These are phyloP conservation scores for Phaffia tasmanica DNA, from an alignment of 768 basidiomycete genomes.

Conservation along the genomic window DNA sequence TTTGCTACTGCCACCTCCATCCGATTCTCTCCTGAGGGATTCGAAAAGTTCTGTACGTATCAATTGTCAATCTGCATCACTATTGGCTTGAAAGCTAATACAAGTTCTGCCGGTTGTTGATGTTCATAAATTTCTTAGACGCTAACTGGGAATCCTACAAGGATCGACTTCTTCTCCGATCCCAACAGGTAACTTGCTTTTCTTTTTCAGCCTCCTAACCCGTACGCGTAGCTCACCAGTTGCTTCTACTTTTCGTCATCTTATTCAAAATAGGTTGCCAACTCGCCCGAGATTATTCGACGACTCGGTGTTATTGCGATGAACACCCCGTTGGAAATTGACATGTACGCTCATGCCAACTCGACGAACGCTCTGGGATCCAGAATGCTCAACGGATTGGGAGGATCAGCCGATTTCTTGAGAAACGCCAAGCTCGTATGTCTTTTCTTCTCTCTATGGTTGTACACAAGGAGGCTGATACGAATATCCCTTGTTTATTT, in stretches of 20 bases:
- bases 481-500: background rate
- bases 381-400: conserved; percentile 32
- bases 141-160: conserved; percentile 29
- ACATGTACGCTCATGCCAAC: conserved; percentile 31
- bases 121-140: background rate
- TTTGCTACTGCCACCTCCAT: conserved; percentile 40
- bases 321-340: conserved; percentile 32
- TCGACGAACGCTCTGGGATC: conserved; percentile 31
- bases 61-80: background rate
- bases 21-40: conserved; percentile 32
- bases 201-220: no score
- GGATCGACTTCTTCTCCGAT: conserved; percentile 30
- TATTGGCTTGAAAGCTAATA: background rate
- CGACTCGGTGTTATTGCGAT: conserved; percentile 32
- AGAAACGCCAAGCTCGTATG: conserved; percentile 30
- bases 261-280: conserved; percentile 24
- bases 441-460: background rate
- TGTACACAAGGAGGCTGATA: background rate
- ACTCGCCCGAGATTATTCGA: conserved; percentile 34
- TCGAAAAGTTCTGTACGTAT: conserved; percentile 24
- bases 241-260: no score
- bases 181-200: conserved; percentile 26
- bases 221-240: no score
- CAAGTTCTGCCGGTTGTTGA: background rate
- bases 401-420: conserved; percentile 32